Conservation (phyloP, 2,329 filamentous ascomycete genomes). For the Pseudomassariella vexata region DNA sequence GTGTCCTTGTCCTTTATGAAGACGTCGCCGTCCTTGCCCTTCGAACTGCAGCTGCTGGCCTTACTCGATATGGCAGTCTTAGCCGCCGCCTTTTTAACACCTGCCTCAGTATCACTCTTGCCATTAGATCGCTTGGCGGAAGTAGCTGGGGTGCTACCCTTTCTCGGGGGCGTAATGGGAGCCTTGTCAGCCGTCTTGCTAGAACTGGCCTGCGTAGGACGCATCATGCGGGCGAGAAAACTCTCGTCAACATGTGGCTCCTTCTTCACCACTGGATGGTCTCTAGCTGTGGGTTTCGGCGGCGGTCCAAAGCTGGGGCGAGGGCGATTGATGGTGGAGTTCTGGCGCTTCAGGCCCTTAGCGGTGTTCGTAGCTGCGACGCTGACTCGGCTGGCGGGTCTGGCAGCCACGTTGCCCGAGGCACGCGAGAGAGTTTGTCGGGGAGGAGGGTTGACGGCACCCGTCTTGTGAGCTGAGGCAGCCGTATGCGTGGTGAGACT, state of each 20-base stretch:
- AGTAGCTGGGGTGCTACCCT: constrained; percentile 14
- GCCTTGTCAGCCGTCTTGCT: constrained; percentile 63
- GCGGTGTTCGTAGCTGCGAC: constrained; percentile 22
- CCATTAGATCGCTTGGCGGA: constrained; percentile 12
- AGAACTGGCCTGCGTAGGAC: constrained; percentile 65
- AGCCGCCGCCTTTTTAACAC: constrained; percentile 17
- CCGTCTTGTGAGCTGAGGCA: constrained; percentile 59
- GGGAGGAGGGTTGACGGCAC: constrained; percentile 22
- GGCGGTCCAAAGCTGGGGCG: constrained; percentile 53
- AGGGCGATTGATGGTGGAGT: constrained; percentile 36
- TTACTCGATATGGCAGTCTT: constrained; percentile 19
- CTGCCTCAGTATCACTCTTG: constrained; percentile 14
- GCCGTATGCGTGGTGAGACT: constrained; percentile 66
- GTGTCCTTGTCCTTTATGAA: constrained; percentile 1
- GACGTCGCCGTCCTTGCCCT: not conserved
- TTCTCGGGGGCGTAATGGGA: constrained; percentile 43
- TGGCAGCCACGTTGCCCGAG: constrained; percentile 30
- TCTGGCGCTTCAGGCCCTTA: constrained; percentile 37
- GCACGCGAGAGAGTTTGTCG: constrained; percentile 36
- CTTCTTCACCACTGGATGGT: constrained; percentile 40
- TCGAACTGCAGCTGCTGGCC: constrained; percentile 9
- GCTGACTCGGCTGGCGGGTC: constrained; percentile 42
- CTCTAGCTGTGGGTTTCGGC: constrained; percentile 49
- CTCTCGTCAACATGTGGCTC: constrained; percentile 58
- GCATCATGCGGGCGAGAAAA: constrained; percentile 78